Conservation (phyloP, 345 rosid genomes). For the Cardamine resedifolia region DNA sequence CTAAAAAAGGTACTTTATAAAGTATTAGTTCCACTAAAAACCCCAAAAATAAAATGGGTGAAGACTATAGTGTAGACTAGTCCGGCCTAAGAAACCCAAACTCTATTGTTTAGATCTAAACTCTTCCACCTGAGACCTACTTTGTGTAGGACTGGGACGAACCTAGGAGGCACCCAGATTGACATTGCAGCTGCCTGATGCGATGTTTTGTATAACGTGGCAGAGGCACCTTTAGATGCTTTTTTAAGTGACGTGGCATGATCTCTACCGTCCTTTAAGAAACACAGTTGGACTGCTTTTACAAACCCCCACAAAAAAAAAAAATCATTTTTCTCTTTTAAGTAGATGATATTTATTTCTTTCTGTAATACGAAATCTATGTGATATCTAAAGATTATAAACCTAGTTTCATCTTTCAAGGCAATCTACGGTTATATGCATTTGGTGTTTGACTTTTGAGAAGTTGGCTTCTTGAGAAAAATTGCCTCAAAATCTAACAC, state of each 20-base stretch:
- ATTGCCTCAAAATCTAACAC: neutral
- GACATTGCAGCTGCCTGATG: conserved; percentile 31
- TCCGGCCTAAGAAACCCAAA: neutral
- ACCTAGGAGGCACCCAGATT: conserved; percentile 12
- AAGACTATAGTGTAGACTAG: neutral
- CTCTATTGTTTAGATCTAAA: neutral
- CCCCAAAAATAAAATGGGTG: neutral
- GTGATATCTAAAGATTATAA: neutral
- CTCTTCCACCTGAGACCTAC: conserved; percentile 12
- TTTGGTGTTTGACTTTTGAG: conserved; percentile 11
- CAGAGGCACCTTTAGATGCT: neutral
- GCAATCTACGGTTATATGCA: conserved; percentile 4
- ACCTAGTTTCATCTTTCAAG: conserved; percentile 4
- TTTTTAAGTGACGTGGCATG: conserved; percentile 2
- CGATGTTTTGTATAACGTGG: conserved; percentile 7
- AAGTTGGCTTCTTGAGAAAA: conserved; percentile 6
- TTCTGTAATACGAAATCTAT: neutral
- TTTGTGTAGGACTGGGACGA: conserved; percentile 14
- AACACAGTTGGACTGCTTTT: neutral
- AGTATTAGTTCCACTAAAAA: neutral
- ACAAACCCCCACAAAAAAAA: neutral
- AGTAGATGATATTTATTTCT: neutral
- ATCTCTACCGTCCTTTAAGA: conserved; percentile 2
- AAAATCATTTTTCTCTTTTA: neutral
- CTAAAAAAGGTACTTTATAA: neutral